A percentile compares a stretch with the other conserved stretches of the same genome.
Conservation (phyloP, 176 grass and related monocot species). For the Paspalum vaginatum region DNA sequence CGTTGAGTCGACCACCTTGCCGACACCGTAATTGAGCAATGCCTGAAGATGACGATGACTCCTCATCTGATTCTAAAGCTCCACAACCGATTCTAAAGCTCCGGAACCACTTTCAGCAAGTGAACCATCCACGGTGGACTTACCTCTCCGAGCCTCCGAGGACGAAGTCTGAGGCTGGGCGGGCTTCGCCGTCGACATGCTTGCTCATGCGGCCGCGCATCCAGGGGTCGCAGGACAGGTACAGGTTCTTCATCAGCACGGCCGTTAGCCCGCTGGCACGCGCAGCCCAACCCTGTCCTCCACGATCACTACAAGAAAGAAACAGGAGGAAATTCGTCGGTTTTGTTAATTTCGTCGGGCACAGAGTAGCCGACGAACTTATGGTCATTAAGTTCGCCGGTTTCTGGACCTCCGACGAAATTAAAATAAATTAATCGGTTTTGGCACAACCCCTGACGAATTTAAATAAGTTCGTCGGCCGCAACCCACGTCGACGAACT, state of each 20-base stretch:
- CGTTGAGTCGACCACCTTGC: constrained; percentile 30
- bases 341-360: too few species aligned
- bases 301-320: too few species aligned
- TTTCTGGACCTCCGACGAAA: too few species aligned
- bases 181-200: neutral
- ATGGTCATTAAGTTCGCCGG: too few species aligned
- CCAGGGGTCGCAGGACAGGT: constrained; percentile 56
- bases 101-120: neutral
- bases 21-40: neutral
- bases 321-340: too few species aligned
- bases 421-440: too few species aligned
- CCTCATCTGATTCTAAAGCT: too few species aligned
- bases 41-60: neutral
- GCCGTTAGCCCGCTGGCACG: neutral
- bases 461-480: too few species aligned
- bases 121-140: neutral
- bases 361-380: too few species aligned
- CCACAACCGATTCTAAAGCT: neutral
- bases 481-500: too few species aligned
- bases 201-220: constrained; percentile 40
- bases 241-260: constrained; percentile 53
- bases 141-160: constrained; percentile 28
- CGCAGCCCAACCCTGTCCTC: neutral
- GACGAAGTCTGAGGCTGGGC: neutral
- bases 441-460: too few species aligned